phyloP scores from a whole-genome alignment of 2,329 filamentous ascomycete genomes.

The Verticillium tricorpus region DNA sequence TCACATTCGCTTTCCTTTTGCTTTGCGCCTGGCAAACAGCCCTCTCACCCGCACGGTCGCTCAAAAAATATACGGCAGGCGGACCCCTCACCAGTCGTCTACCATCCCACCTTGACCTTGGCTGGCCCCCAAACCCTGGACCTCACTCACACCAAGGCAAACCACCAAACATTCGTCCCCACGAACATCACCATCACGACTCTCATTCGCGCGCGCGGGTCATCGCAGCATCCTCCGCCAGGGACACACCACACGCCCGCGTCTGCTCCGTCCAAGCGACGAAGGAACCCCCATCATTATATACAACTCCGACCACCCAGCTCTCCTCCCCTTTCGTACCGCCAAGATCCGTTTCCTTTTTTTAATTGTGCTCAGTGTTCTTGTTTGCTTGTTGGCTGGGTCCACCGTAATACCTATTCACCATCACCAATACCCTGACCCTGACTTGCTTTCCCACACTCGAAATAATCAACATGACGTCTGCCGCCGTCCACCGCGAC shows the following conservation, averaged over 20 bases:
- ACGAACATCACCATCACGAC: neutral
- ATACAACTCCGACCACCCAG: neutral
- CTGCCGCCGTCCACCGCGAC: conserved; percentile 1
- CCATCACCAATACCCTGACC: neutral
- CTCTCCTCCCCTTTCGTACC: neutral
- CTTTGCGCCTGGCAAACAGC: neutral
- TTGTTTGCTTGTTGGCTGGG: neutral
- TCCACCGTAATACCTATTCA: neutral
- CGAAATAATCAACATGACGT: conserved; percentile 3
- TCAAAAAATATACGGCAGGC: neutral
- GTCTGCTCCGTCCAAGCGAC: neutral
- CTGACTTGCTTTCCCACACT: neutral
- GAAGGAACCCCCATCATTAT: neutral
- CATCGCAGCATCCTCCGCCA: neutral
- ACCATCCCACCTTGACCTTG: neutral
- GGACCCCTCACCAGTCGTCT: neutral
- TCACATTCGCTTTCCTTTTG: conserved; percentile 8
- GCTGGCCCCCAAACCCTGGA: neutral
- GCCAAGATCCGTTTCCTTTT: neutral
- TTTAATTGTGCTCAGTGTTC: neutral
- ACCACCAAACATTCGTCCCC: neutral
- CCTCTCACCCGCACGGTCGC: neutral
- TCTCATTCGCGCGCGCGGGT: neutral
- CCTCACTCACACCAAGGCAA: neutral
- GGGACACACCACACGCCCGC: neutral